These are phyloP conservation scores for Solanum hybrid DNA, from an alignment of 305 asterid species.

Conservation along the genomic window DNA sequence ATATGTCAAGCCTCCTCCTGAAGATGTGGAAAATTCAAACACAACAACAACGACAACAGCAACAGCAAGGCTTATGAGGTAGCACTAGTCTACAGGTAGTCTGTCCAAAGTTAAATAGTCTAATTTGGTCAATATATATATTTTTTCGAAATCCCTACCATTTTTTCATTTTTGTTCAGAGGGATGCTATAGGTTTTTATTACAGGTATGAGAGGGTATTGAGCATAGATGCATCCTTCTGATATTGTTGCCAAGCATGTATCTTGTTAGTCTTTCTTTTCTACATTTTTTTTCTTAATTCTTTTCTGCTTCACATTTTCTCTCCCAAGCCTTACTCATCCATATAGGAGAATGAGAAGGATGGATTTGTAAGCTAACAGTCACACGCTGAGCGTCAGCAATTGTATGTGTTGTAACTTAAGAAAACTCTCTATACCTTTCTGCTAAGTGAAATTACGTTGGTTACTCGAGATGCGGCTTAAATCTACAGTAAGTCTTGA, in stretches of 20 bases:
- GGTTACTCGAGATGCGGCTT: neutral
- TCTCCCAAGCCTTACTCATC: neutral
- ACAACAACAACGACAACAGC: constrained; percentile 20
- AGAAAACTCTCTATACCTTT: neutral
- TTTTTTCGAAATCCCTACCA: constrained; percentile 9
- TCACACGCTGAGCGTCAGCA: neutral
- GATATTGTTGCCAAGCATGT: constrained; percentile 7
- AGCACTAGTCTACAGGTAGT: constrained; percentile 15
- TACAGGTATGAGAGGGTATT: constrained; percentile 12
- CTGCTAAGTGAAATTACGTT: neutral
- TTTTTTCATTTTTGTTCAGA: constrained; percentile 31
- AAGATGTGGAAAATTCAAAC: constrained; percentile 28
- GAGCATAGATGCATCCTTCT: constrained; percentile 28
- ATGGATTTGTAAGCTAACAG: constrained; percentile 14
- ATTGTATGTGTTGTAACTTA: constrained; percentile 4
- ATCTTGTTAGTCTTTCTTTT: neutral
- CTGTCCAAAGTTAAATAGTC: constrained; percentile 11
- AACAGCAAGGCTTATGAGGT: constrained; percentile 25
- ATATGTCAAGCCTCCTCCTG: constrained; percentile 70
- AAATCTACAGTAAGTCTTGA: neutral
- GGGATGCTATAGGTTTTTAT: constrained; percentile 24
- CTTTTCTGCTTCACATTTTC: neutral
- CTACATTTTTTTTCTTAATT: neutral
- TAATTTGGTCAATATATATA: constrained; percentile 12
- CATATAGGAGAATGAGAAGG: neutral